Evolutionary conservation across 2,329 filamentous ascomycete genomes (phyloP).

Genomic region (Pyricularia grisea): DNA sequence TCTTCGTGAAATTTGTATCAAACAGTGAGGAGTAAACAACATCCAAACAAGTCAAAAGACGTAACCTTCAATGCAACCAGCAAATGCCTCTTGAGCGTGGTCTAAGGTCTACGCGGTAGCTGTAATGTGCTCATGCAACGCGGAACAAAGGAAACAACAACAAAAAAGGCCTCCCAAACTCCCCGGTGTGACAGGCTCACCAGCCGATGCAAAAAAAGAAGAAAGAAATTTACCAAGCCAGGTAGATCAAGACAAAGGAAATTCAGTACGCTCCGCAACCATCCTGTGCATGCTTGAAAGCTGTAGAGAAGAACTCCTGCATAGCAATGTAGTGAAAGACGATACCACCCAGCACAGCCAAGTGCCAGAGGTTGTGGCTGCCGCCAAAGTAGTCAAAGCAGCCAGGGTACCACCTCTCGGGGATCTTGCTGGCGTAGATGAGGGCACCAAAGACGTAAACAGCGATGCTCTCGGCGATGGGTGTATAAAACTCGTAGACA

Average conservation of each 20-base stretch:
- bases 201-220: neutral
- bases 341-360: conserved; percentile 89
- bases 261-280: conserved; percentile 47
- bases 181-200: neutral
- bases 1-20: neutral
- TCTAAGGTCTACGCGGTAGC: neutral
- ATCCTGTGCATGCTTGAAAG: conserved; percentile 58
- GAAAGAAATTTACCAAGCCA: neutral
- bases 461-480: conserved; percentile 70
- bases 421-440: conserved; percentile 85
- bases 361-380: conserved; percentile 95
- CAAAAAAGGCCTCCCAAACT: neutral
- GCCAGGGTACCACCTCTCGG: conserved; percentile 87
- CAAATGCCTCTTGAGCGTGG: neutral
- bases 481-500: conserved; percentile 85
- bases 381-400: conserved; percentile 93
- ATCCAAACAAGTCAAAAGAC: neutral
- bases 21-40: neutral
- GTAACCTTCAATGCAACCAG: neutral
- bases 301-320: conserved; percentile 83
- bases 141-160: neutral
- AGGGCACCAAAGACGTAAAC: conserved; percentile 81
- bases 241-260: neutral
- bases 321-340: conserved; percentile 96
- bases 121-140: neutral